Conservation (phyloP, 441 rosid species). For the Bocquillonia castaneifolia region DNA sequence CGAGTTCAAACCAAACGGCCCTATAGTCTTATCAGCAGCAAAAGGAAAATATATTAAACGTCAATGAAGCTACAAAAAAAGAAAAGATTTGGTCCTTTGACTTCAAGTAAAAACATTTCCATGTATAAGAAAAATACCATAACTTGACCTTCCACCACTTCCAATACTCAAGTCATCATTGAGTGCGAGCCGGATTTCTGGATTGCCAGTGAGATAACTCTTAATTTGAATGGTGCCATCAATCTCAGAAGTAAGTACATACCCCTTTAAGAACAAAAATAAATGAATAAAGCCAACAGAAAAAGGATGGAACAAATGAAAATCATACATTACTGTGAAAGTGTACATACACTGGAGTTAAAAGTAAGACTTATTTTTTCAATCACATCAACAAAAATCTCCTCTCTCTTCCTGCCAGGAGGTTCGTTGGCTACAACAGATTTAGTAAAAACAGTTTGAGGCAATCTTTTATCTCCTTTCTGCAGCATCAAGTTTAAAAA, state of each 20-base stretch:
- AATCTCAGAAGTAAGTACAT: conserved; percentile 82
- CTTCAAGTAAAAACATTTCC: background rate
- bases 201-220: conserved; percentile 79
- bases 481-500: conserved; percentile 28
- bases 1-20: too few species aligned
- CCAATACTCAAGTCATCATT: conserved; percentile 72
- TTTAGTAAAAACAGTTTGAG: conserved; percentile 77
- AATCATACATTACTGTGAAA: too few species aligned
- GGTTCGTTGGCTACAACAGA: conserved; percentile 87
- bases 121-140: conserved; percentile 40
- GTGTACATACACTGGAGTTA: conserved; percentile 74
- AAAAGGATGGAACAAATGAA: background rate
- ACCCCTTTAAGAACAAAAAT: conserved; percentile 45
- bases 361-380: conserved; percentile 91
- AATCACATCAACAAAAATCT: conserved; percentile 84
- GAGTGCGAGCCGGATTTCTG: conserved; percentile 79
- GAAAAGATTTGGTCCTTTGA: too few species aligned
- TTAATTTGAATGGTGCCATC: conserved; percentile 97
- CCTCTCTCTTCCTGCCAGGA: conserved; percentile 78
- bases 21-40: background rate
- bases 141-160: conserved; percentile 62
- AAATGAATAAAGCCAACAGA: conserved; percentile 2
- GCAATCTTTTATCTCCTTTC: conserved; percentile 87
- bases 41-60: background rate
- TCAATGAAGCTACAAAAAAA: background rate